Conservation (phyloP, 1,284 basidiomycete genomes). For the Cerrena zonata region DNA sequence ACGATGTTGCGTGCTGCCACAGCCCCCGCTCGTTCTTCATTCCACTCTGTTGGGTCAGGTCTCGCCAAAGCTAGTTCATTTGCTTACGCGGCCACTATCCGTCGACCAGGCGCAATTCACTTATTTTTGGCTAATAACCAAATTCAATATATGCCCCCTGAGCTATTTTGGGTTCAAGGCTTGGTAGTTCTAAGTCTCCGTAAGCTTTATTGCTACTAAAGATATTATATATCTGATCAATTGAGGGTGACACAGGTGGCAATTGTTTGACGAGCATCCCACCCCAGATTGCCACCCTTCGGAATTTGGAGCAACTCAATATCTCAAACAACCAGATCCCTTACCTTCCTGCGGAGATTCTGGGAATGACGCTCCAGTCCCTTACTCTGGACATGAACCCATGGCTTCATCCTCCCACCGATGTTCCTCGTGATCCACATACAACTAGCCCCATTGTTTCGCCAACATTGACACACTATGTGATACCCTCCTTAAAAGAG, state of each 20-base stretch:
- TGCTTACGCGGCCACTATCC: slow-evolving; percentile 1
- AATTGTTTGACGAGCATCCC: slow-evolving; percentile 57
- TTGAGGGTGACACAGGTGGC: too few species aligned
- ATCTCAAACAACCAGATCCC: slow-evolving; percentile 53
- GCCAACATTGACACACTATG: slow-evolving; percentile 19
- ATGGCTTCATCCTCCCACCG: slow-evolving; percentile 38
- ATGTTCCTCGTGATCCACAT: background rate
- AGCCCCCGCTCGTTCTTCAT: background rate
- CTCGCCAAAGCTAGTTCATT: slow-evolving; percentile 1
- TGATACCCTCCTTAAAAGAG: slow-evolving; percentile 45
- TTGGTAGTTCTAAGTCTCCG: slow-evolving; percentile 5
- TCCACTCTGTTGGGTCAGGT: background rate
- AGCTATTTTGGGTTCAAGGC: slow-evolving; percentile 1
- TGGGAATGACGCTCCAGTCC: slow-evolving; percentile 42
- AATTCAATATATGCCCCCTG: background rate
- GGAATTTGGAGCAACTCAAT: slow-evolving; percentile 54
- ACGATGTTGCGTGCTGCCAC: background rate
- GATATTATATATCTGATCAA: too few species aligned
- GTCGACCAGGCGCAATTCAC: slow-evolving; percentile 31
- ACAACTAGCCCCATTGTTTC: slow-evolving; percentile 14
- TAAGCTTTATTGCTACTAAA: too few species aligned
- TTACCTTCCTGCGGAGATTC: slow-evolving; percentile 64
- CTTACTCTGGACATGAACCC: slow-evolving; percentile 53
- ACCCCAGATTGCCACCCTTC: slow-evolving; percentile 54
- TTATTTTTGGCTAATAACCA: slow-evolving; percentile 35